A percentile compares a stretch with the other conserved stretches of the same genome.
These are phyloP conservation scores for Leccinum glutinopallens DNA, from an alignment of 1,284 basidiomycete genomes.

Conservation along the genomic window DNA sequence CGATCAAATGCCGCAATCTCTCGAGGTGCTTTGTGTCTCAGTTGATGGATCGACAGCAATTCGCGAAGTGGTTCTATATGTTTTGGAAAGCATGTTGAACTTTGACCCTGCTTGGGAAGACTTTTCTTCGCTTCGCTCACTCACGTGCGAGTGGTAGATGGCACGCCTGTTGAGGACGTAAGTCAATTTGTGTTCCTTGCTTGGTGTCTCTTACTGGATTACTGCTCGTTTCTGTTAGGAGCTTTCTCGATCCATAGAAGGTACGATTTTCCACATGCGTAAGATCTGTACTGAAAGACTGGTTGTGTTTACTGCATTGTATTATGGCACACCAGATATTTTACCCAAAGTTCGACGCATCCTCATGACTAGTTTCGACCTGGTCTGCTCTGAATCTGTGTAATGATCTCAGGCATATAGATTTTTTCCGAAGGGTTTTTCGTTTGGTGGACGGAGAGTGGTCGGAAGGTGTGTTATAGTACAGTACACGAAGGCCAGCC, in stretches of 20 bases:
- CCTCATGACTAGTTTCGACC: no score
- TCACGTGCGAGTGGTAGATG: background rate
- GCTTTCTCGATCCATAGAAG: background rate
- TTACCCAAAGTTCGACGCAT: no score
- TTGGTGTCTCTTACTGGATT: background rate
- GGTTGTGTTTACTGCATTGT: no score
- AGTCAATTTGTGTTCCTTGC: background rate
- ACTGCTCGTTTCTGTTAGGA: background rate
- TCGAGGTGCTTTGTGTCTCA: background rate
- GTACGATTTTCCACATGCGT: background rate
- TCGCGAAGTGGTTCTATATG: background rate
- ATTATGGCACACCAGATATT: no score
- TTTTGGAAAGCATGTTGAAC: background rate
- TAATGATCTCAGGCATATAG: no score
- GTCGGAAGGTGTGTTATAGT: background rate
- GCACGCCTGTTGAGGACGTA: background rate
- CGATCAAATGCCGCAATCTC: background rate
- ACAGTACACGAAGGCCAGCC: background rate
- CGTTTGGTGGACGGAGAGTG: background rate
- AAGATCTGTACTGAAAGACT: background rate
- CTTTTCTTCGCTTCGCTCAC: background rate
- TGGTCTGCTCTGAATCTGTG: no score
- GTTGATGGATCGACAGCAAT: background rate
- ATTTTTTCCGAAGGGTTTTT: background rate
- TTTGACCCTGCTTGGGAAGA: background rate